Evolutionary conservation across 495 filamentous ascomycete species (phyloP).

Genomic region (Talaromyces ruber): DNA sequence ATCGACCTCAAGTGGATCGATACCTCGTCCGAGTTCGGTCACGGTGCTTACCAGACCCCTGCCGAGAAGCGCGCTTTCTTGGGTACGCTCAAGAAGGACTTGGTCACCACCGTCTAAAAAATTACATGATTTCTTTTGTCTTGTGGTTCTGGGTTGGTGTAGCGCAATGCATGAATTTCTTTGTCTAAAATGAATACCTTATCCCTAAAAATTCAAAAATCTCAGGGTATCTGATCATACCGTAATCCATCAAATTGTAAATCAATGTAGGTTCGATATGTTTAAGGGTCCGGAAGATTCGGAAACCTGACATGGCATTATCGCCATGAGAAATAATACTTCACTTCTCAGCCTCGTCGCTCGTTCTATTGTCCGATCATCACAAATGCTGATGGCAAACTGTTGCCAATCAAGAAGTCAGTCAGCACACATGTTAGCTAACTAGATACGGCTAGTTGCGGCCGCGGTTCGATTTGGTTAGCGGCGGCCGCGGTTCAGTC

Average conservation of each 20-base stretch:
- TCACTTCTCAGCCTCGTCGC: neutral
- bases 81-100: constrained; percentile 99
- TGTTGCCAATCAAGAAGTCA: no score
- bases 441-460: neutral
- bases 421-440: neutral
- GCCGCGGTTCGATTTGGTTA: neutral
- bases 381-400: neutral
- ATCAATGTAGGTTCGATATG: no score
- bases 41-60: constrained; percentile 97
- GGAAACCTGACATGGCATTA: no score
- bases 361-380: neutral
- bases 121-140: constrained; percentile 38
- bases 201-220: neutral
- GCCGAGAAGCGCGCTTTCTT: constrained; percentile 97
- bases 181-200: constrained; percentile 5
- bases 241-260: no score
- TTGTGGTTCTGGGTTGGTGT: constrained; percentile 17
- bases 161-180: constrained; percentile 6
- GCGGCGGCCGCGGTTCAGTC: neutral
- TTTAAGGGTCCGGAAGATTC: no score
- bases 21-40: constrained; percentile 99
- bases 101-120: constrained; percentile 60
- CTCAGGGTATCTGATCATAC: neutral
- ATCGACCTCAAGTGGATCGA: constrained; percentile 99
- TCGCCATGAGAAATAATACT: neutral